Conservation (phyloP, 2,329 filamentous ascomycete genomes). For the Verticillium dahliae region DNA sequence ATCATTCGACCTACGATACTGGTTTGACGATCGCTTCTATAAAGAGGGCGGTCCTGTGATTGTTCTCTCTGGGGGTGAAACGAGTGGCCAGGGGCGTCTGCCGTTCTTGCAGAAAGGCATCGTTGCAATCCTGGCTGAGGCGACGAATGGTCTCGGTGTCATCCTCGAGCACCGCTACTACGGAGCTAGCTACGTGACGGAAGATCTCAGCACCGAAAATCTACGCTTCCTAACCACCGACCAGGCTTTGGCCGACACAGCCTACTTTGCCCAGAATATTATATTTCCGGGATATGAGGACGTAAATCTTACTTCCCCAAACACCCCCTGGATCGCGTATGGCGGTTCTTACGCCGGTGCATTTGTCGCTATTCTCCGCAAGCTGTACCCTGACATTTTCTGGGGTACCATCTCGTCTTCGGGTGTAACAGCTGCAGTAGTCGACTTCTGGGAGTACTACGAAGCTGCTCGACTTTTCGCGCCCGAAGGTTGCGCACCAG, state of each 20-base stretch:
- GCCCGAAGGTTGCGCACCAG: constrained; percentile 55
- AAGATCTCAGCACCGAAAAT: constrained; percentile 59
- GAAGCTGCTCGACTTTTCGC: constrained; percentile 43
- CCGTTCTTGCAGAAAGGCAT: constrained; percentile 74
- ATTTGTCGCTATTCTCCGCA: constrained; percentile 69
- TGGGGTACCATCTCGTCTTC: constrained; percentile 76
- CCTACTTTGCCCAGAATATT: constrained; percentile 71
- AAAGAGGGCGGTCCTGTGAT: constrained; percentile 74
- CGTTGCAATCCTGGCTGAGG: constrained; percentile 60
- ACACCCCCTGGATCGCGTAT: constrained; percentile 69
- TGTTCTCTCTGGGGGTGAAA: constrained; percentile 68
- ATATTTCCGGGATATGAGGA: constrained; percentile 65
- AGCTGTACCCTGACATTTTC: constrained; percentile 71
- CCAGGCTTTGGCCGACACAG: constrained; percentile 74
- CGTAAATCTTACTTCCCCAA: constrained; percentile 56
- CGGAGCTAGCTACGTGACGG: constrained; percentile 64
- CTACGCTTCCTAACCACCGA: constrained; percentile 79
- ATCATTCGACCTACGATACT: constrained; percentile 69
- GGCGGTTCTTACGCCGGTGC: constrained; percentile 81
- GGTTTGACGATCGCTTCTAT: constrained; percentile 75
- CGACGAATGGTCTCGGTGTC: constrained; percentile 68
- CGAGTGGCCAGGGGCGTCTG: constrained; percentile 53
- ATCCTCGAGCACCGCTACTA: constrained; percentile 88
- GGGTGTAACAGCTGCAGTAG: constrained; percentile 70
- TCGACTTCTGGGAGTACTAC: constrained; percentile 64